Evolutionary conservation across 1,284 basidiomycete species (phyloP).

Genomic region (Bjerkandera adusta): DNA sequence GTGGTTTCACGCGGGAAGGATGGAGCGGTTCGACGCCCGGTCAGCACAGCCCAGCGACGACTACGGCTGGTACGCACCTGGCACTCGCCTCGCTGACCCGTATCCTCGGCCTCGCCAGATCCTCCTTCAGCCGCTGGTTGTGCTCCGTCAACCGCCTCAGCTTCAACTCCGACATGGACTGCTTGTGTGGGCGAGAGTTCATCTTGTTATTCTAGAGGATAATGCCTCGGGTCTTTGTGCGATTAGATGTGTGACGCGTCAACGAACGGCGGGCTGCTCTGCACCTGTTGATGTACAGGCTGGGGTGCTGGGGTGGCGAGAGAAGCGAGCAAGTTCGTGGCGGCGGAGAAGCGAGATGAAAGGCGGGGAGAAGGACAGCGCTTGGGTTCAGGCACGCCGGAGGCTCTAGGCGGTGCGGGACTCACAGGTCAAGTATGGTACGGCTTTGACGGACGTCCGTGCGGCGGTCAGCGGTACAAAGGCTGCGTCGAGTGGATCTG

Average conservation of each 20-base stretch:
- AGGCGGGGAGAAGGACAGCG: constrained; percentile 9
- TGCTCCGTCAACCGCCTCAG: constrained; percentile 91
- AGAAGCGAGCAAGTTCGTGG: background rate
- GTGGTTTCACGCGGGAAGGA: too few species aligned
- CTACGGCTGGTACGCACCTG: constrained; percentile 60
- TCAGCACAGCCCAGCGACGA: constrained; percentile 11
- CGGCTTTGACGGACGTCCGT: background rate
- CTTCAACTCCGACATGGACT: constrained; percentile 96
- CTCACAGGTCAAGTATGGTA: constrained; percentile 2
- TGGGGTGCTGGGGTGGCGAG: background rate
- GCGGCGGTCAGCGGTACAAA: background rate
- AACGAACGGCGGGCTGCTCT: constrained; percentile 2
- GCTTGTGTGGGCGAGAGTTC: constrained; percentile 63
- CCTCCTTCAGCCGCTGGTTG: constrained; percentile 88
- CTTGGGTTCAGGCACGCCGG: constrained; percentile 4
- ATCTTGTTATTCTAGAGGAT: constrained; percentile 35
- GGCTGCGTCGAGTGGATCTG: too few species aligned
- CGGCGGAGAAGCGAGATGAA: constrained; percentile 2
- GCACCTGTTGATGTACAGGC: too few species aligned
- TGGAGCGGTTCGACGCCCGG: too few species aligned
- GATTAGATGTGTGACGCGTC: background rate
- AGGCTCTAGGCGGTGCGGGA: constrained; percentile 3
- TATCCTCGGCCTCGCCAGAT: constrained; percentile 84
- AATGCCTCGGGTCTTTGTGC: background rate
- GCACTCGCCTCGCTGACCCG: constrained; percentile 89